Base-by-base conservation (phyloP, 23 red algal species). In the Gracilaria vermiculophylla region DNA sequence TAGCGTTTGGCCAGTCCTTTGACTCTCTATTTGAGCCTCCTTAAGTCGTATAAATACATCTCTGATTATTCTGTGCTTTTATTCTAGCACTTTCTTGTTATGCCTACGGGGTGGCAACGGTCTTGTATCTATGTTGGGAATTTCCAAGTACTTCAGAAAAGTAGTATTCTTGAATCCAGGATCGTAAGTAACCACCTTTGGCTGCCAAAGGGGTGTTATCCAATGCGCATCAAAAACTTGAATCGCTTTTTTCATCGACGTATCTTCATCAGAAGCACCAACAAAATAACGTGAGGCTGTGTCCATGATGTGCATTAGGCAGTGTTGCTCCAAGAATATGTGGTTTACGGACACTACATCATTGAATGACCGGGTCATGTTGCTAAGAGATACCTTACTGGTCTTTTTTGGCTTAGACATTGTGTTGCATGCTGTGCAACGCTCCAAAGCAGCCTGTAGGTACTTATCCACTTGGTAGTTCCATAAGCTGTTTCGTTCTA, bases 41-140 rank as follows among this genome's bases (percentile, higher is more conserved):
- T 70, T 70, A 33, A 87, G 31, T 42, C 62, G 48, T 44, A 80
- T 29, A 71, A 29, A 90, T 8, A 90, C 65, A 56, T 56, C 60
- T 4, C 86, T 55, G 3, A 90, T 90, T 1, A 90, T 33, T 42
- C 52, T 55, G 75, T 90, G 86, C 61, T 90, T 90, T 1, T 56
- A 80, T 42, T 90, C 86, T 23, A 90, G 14, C 32, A 72, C 73
- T 53, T 90, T 90, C 47, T 69, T 90, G 53, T 80, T 90, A 69
- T 90, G 69, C 37, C 86, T 49, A 53, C 73, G 44, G 4, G 86
- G 71, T 12, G 86, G 86, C 7, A 90, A 72, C 33, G 54, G 69
- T 42, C 62, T 35, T 8, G 35, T 29, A 0, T 77, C 23, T 16
- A 80, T 54, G 36, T 62, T 74, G 23, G 12, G 35, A 5, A 20